Conservation (phyloP, 805 yeast genomes). For the Saccharomycopsis malanga region DNA sequence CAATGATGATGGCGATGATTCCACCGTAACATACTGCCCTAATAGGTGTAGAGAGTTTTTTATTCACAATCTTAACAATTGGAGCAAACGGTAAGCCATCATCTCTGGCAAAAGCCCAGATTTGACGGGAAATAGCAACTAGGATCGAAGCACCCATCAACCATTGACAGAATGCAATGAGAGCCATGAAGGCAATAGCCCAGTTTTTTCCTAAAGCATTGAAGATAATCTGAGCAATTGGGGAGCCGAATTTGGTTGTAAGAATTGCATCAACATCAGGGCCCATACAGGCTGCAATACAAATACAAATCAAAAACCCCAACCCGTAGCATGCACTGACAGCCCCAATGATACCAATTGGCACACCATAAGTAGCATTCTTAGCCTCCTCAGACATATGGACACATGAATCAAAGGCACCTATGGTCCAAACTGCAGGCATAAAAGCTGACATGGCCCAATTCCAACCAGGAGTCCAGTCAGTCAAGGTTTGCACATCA, state of each 20-base stretch:
- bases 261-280: conserved; percentile 38
- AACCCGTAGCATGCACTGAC: conserved; percentile 50
- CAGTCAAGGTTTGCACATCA: conserved; percentile 40
- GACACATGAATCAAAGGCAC: conserved; percentile 64
- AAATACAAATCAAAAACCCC: conserved; percentile 51
- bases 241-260: conserved; percentile 44
- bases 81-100: conserved; percentile 60
- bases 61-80: conserved; percentile 50
- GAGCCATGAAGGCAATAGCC: conserved; percentile 57
- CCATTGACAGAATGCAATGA: conserved; percentile 54
- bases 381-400: conserved; percentile 69
- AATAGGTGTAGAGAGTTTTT: conserved; percentile 52
- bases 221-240: conserved; percentile 57
- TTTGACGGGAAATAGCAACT: conserved; percentile 58
- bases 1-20: conserved; percentile 33
- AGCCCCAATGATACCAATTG: conserved; percentile 56
- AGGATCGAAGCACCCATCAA: conserved; percentile 58
- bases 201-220: conserved; percentile 58
- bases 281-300: conserved; percentile 47
- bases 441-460: conserved; percentile 40
- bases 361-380: conserved; percentile 56
- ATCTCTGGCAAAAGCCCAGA: conserved; percentile 72
- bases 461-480: conserved; percentile 58
- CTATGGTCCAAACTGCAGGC: conserved; percentile 72
- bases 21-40: conserved; percentile 48